Evolutionary conservation across 805 yeast genomes (phyloP).

Genomic region (Saccharomycopsis malanga): DNA sequence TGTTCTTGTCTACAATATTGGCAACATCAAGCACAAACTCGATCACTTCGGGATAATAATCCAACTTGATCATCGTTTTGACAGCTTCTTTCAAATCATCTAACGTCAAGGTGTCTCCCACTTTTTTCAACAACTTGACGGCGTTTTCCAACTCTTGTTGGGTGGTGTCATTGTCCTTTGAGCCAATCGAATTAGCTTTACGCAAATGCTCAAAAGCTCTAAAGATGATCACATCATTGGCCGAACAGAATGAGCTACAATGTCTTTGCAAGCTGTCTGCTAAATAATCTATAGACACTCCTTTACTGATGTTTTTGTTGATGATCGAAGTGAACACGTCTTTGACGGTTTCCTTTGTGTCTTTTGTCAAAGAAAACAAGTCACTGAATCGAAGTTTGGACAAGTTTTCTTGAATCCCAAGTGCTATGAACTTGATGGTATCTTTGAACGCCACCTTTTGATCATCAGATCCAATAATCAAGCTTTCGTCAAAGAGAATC

Average conservation of each 20-base stretch:
- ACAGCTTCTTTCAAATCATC: constrained; percentile 81
- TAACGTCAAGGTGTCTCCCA: constrained; percentile 67
- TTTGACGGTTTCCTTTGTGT: constrained; percentile 52
- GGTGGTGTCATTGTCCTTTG: constrained; percentile 63
- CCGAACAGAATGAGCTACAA: constrained; percentile 91
- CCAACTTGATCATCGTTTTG: constrained; percentile 66
- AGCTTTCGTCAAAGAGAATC: constrained; percentile 71
- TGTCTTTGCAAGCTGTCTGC: constrained; percentile 84
- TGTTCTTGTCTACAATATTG: constrained; percentile 50
- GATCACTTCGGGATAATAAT: constrained; percentile 79
- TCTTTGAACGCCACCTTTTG: constrained; percentile 40
- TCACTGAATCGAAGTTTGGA: constrained; percentile 63
- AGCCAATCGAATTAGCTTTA: constrained; percentile 71
- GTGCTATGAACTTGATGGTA: constrained; percentile 59
- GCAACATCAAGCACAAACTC: constrained; percentile 76
- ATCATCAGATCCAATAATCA: constrained; percentile 29
- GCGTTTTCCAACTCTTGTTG: constrained; percentile 66
- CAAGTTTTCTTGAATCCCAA: constrained; percentile 62
- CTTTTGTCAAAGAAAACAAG: constrained; percentile 64
- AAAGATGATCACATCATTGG: constrained; percentile 88
- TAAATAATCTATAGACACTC: constrained; percentile 88
- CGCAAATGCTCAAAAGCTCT: constrained; percentile 90
- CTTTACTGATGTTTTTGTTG: constrained; percentile 79
- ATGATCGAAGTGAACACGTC: constrained; percentile 86
- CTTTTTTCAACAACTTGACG: constrained; percentile 66